Base-by-base conservation (phyloP, 257 asterid species). In the Solanum pinnatisectum region DNA sequence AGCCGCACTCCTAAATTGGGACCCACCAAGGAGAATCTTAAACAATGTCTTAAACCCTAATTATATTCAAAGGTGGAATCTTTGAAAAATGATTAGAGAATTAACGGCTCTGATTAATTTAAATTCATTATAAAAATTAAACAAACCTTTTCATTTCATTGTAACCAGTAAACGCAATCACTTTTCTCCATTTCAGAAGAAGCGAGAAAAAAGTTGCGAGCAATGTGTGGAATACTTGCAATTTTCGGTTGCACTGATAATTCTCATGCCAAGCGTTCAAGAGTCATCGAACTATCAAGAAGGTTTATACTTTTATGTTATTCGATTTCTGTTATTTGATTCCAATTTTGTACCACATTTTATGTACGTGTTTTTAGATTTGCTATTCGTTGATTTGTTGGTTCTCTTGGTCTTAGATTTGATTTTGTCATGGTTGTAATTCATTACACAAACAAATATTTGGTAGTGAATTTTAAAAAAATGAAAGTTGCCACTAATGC, bases 161-260 rank as follows among this genome's bases (percentile, higher is more conserved):
- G n/a, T 14, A 78, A 78, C 63, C n/a, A 39, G 84, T n/a, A 23
- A 74, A 30, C 12, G 30, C 83, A 78, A 27, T 78, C 42, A 33
- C 27, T 35, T 35, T 39, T 39, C 52, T 36, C 8, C 84, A 27
- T 81, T 46, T 79, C 85, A 30, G 65, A 44, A 72, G 79, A 71
- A 22, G 12, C 12, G 37, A 14, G 71, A 65, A n/a, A 12, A 59
- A 86, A 65, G 35, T 67, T 67, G 20, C 6, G 36, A 33, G 87
- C 90, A 82, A 97, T 97, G 99, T 97, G 99, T 93, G 99, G 99
- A 87, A 97, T 97, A 65, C 98, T 97, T 12, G 99, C 99, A 9
- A 99, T 96, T 86, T 94, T 97, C 18, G 98, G 99, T 84, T 92
- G 96, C 90, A 92, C 91, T 11, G 98, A 96, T 85, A 93, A 90